A percentile compares a stretch with the other conserved stretches of the same genome.
Conservation (phyloP, 257 asterid species). For the Mentha longifolia region DNA sequence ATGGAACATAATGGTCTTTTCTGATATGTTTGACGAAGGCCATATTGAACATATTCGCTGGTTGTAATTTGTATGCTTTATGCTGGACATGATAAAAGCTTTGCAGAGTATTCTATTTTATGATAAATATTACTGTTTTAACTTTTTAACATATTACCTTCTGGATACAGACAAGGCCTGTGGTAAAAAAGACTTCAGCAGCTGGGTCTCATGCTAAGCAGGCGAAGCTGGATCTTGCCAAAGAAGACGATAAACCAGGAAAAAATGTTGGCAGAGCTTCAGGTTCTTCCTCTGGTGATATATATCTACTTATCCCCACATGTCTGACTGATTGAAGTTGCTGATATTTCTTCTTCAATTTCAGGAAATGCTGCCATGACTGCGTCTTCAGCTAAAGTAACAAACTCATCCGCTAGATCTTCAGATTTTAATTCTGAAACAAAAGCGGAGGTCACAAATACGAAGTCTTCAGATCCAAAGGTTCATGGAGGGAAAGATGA, state of each 20-base stretch:
- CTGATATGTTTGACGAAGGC: background rate
- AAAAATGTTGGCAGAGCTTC: slow-evolving; percentile 61
- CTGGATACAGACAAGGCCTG: slow-evolving; percentile 60
- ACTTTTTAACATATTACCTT: slow-evolving; percentile 7
- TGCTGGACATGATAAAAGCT: slow-evolving; percentile 7
- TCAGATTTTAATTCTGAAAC: slow-evolving; percentile 57
- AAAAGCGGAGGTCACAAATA: slow-evolving; percentile 51
- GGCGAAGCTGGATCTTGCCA: slow-evolving; percentile 65
- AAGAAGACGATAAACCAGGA: slow-evolving; percentile 74
- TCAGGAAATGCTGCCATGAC: slow-evolving; percentile 55
- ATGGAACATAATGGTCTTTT: background rate
- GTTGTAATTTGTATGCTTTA: slow-evolving; percentile 7
- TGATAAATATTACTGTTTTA: slow-evolving; percentile 11
- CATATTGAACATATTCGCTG: background rate
- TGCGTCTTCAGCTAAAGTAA: slow-evolving; percentile 55
- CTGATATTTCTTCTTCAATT: slow-evolving; percentile 50
- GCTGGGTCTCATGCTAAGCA: slow-evolving; percentile 74
- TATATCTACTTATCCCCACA: slow-evolving; percentile 37
- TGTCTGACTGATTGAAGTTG: slow-evolving; percentile 39
- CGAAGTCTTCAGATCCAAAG: slow-evolving; percentile 62
- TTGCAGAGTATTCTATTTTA: slow-evolving; percentile 9
- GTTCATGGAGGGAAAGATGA: slow-evolving; percentile 67
- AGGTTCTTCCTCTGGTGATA: slow-evolving; percentile 49
- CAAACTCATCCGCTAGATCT: slow-evolving; percentile 53
- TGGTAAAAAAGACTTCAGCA: slow-evolving; percentile 63